Evolutionary conservation across 495 filamentous ascomycete genomes (phyloP).

Genomic region (Echria macrotheca): DNA sequence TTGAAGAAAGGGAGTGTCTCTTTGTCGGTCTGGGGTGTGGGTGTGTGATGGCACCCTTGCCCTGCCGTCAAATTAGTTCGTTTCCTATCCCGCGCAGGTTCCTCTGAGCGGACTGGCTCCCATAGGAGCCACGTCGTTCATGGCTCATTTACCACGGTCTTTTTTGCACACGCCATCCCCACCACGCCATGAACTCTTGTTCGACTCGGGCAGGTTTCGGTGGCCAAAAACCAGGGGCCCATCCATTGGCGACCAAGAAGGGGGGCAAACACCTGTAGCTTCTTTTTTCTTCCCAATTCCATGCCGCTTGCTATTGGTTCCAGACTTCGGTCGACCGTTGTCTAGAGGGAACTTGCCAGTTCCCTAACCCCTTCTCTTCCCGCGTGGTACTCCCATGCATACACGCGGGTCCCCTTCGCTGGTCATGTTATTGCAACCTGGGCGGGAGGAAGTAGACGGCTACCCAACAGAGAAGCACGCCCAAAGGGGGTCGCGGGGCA

Average conservation of each 20-base stretch:
- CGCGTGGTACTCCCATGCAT: conserved; percentile 19
- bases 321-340: conserved; percentile 12
- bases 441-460: conserved; percentile 11
- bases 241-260: conserved; percentile 12
- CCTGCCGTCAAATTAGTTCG: conserved; percentile 32
- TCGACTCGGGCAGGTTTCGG: conserved; percentile 12
- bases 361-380: conserved; percentile 6
- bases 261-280: conserved; percentile 12
- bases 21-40: conserved; percentile 11
- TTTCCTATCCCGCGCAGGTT: conserved; percentile 25
- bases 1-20: conserved; percentile 13
- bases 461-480: conserved; percentile 17
- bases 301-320: conserved; percentile 16
- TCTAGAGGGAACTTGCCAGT: conserved; percentile 2
- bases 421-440: conserved; percentile 25
- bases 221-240: conserved; percentile 21
- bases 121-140: conserved; percentile 38
- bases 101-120: conserved; percentile 19
- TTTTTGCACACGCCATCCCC: conserved; percentile 21
- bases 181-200: conserved; percentile 23
- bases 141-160: conserved; percentile 29
- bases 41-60: conserved; percentile 21
- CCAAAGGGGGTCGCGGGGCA: not conserved
- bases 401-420: conserved; percentile 21
- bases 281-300: conserved; percentile 6